These are phyloP conservation scores for Kingdonia uniflora DNA, from an alignment of 164 flowering plant genomes.

Conservation along the genomic window DNA sequence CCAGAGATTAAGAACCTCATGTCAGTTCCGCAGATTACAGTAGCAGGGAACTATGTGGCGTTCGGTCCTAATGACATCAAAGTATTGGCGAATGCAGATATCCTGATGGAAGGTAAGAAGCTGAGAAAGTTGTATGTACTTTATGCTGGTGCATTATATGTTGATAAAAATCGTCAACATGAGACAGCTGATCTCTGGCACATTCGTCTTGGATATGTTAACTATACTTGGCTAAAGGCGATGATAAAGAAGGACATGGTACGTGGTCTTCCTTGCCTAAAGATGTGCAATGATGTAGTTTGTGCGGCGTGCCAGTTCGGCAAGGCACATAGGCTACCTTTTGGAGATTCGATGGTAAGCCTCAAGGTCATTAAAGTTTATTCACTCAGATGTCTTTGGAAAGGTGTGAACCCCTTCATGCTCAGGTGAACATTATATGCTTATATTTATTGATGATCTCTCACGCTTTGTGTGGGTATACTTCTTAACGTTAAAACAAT, in stretches of 20 bases:
- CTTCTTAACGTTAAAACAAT: not conserved
- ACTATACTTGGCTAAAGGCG: too few relatives aligned
- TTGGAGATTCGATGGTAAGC: not conserved
- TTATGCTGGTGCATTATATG: not conserved
- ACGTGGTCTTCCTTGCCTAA: too few relatives aligned
- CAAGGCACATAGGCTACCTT: not conserved
- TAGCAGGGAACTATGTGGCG: too few relatives aligned
- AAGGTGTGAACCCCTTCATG: not conserved
- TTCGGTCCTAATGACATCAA: too few relatives aligned
- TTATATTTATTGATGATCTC: not conserved
- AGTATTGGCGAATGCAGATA: not conserved
- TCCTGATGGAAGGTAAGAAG: not conserved
- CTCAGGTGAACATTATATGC: too few relatives aligned
- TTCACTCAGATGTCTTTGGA: not conserved
- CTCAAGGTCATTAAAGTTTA: not conserved
- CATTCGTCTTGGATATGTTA: too few relatives aligned
- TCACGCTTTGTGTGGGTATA: not conserved
- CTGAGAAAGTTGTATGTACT: not conserved
- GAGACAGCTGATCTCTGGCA: too few relatives aligned
- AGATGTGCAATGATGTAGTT: too few relatives aligned
- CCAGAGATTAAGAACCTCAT: not conserved
- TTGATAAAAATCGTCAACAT: too few relatives aligned
- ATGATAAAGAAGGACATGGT: too few relatives aligned
- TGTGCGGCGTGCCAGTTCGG: too few relatives aligned
- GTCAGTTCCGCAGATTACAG: too few relatives aligned